Conservation (phyloP, 495 filamentous ascomycete genomes). For the Xylaria scruposa region DNA sequence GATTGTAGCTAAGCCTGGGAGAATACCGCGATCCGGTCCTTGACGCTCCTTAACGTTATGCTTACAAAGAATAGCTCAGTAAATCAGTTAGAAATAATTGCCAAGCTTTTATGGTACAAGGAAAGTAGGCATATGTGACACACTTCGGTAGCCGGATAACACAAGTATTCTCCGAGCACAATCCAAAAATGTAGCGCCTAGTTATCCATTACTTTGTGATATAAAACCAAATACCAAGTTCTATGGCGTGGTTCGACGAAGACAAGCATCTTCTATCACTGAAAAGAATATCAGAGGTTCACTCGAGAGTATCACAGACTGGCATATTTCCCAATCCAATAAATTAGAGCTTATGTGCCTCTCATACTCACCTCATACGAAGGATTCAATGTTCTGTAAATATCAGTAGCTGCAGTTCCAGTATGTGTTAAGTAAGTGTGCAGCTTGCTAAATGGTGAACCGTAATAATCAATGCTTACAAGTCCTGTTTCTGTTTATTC, state of each 20-base stretch:
- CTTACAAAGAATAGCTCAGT: neutral
- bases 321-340: neutral
- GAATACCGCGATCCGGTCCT: neutral
- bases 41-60: neutral
- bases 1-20: neutral
- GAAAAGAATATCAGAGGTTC: neutral
- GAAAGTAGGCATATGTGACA: no score
- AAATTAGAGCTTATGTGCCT: neutral
- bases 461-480: neutral
- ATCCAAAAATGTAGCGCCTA: neutral
- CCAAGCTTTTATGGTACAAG: neutral
- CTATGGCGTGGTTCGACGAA: neutral
- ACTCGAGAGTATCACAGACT: neutral
- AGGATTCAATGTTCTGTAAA: neutral
- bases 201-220: neutral
- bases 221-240: neutral
- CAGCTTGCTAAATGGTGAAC: neutral
- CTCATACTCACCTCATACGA: neutral
- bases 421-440: neutral
- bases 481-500: conserved; percentile 2
- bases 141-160: no score
- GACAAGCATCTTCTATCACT: neutral
- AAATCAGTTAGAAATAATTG: neutral
- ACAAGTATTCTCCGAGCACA: neutral
- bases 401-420: neutral